A percentile compares a stretch with the other conserved stretches of the same genome.
phyloP scores from a whole-genome alignment of 164 flowering plant genomes.

The Nelumbo lutea region DNA sequence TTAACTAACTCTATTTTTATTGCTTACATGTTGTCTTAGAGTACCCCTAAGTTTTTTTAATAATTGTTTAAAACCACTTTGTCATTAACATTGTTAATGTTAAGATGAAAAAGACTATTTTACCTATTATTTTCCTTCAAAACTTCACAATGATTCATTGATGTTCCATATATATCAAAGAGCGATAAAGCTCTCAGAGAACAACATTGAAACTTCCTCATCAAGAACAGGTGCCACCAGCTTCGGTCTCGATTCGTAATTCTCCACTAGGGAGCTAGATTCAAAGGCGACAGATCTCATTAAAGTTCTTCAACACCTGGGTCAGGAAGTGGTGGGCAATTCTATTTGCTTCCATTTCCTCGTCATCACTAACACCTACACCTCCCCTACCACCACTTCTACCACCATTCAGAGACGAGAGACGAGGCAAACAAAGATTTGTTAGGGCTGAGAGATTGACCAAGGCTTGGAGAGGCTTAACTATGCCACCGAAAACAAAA shows the following conservation, averaged over 20 bases:
- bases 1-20: too few relatives aligned
- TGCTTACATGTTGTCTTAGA: too few relatives aligned
- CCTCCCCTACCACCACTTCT: constrained; percentile 1
- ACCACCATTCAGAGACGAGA: neutral
- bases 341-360: constrained; percentile 34
- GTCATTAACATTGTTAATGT: too few relatives aligned
- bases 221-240: too few relatives aligned
- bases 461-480: constrained; percentile 64
- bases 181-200: too few relatives aligned
- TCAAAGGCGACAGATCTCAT: constrained; percentile 6
- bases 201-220: too few relatives aligned
- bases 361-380: constrained; percentile 22
- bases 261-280: constrained; percentile 13
- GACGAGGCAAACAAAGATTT: neutral
- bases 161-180: too few relatives aligned
- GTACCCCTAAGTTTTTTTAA: too few relatives aligned
- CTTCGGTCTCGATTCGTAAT: constrained; percentile 3
- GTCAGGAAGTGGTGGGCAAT: constrained; percentile 92
- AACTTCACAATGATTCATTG: too few relatives aligned
- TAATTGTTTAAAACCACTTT: too few relatives aligned
- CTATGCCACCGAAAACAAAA: constrained; percentile 46
- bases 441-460: constrained; percentile 50
- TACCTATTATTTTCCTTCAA: too few relatives aligned
- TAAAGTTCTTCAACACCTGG: constrained; percentile 46
- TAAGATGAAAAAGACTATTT: too few relatives aligned